Base-by-base conservation (phyloP, 2,329 filamentous ascomycete species). In the Colletotrichum gigasporum region DNA sequence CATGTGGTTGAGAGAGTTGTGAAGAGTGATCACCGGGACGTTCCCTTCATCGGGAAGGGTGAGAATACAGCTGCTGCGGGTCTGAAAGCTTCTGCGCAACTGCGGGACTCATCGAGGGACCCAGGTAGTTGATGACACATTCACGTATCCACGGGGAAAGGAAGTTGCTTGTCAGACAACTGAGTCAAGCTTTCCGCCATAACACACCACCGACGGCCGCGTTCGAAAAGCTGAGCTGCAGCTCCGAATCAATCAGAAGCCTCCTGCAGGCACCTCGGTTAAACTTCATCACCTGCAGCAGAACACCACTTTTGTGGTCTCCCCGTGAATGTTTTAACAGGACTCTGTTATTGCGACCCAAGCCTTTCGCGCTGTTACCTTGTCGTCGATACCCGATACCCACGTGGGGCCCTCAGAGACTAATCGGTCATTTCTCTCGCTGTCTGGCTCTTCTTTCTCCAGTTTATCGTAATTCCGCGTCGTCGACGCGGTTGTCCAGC, bases 281-380 rank as follows among this genome's bases (percentile, higher is more conserved):
- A 51, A 6, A 26, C 47, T 51, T 37, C 47, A 37, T 51, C 47
- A 34, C 47, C 47, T 51, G 47, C 47, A 51, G 47, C 47, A 18
- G 32, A 22, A 37, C 47, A 51, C 32, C 4, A n/a, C n/a, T n/a
- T n/a, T n/a, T n/a, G n/a, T n/a, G n/a, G n/a, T n/a, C n/a, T n/a
- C n/a, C n/a, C n/a, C n/a, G n/a, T n/a, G n/a, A n/a, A 12, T 32
- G 30, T 6, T 32, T 32, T 12, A 32, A 32, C n/a, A 32, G 30
- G 30, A 32, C 30, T 12, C 30, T 7, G 30, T 12, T 32, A 32
- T 12, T 32, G 12, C 7, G 30, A 32, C 6, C 7, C 12, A 32
- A 32, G 7, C 6, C 12, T 32, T 32, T 12, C 30, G 2, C 5
- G n/a, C 32, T 34, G 18, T 8, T 34, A 12, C 14, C 16, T 16